A percentile compares a stretch with the other conserved stretches of the same genome.
Evolutionary conservation across 257 asterid genomes (phyloP).

Genomic region (Solanum dulcamara): DNA sequence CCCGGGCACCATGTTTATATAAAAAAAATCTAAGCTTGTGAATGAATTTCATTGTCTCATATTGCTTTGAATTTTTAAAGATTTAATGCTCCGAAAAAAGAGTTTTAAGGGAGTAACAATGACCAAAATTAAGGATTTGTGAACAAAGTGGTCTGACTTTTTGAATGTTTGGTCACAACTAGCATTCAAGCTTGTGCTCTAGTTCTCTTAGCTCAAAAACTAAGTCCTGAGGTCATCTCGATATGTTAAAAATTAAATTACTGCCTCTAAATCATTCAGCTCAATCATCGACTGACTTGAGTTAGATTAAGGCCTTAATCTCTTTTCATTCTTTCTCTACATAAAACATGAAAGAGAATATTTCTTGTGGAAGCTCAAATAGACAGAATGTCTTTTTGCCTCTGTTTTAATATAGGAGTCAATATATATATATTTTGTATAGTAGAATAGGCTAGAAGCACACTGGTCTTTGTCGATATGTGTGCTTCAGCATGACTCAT

Average conservation of each 20-base stretch:
- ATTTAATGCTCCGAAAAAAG: neutral
- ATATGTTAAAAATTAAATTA: neutral
- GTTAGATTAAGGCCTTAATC: neutral
- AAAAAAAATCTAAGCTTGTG: neutral
- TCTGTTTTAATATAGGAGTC: neutral
- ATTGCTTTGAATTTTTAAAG: neutral
- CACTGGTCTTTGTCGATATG: neutral
- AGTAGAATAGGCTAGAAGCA: neutral
- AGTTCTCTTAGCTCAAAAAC: neutral
- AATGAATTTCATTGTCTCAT: neutral
- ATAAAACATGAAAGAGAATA: neutral
- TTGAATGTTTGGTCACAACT: neutral
- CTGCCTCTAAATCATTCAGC: neutral
- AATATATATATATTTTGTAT: neutral
- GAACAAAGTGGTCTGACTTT: neutral
- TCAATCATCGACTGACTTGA: neutral
- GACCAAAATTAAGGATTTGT: neutral
- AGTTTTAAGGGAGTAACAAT: neutral
- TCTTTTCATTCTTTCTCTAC: neutral
- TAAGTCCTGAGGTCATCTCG: neutral
- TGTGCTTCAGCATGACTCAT: neutral
- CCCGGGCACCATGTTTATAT: neutral
- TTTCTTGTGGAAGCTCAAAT: neutral
- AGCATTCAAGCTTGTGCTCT: neutral
- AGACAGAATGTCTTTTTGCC: neutral